Evolutionary conservation across 2,329 filamentous ascomycete genomes (phyloP).

Genomic region (Xylariales sp.): DNA sequence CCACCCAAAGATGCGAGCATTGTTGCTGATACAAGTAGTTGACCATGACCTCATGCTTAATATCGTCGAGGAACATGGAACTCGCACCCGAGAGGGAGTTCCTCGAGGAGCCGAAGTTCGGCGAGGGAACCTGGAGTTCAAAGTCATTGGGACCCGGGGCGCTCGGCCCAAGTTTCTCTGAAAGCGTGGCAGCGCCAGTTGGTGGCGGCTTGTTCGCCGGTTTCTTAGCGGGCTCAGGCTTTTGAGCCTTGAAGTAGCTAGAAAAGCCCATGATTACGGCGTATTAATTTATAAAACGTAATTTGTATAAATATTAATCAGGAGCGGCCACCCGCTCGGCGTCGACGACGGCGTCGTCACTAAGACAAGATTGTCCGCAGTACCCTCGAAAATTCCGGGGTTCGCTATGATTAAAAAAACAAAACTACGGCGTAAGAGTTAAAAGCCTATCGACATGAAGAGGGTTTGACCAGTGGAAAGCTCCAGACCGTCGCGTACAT

Average conservation of each 20-base stretch:
- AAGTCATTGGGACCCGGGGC: slow-evolving; percentile 54
- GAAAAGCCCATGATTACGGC: slow-evolving; percentile 65
- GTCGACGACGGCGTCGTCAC: slow-evolving; percentile 14
- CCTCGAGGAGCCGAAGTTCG: slow-evolving; percentile 62
- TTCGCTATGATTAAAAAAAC: slow-evolving; percentile 1
- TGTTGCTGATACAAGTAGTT: slow-evolving; percentile 86
- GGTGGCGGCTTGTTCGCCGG: slow-evolving; percentile 39
- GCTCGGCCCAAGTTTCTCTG: slow-evolving; percentile 54
- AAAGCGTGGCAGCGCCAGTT: slow-evolving; percentile 44
- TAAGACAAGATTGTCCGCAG: not conserved
- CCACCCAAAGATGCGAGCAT: slow-evolving; percentile 79
- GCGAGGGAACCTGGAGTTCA: slow-evolving; percentile 62
- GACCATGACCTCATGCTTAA: slow-evolving; percentile 85
- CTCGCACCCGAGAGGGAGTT: slow-evolving; percentile 63
- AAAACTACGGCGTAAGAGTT: not conserved
- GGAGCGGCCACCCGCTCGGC: slow-evolving; percentile 30
- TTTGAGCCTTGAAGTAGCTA: slow-evolving; percentile 70
- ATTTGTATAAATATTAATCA: slow-evolving; percentile 11
- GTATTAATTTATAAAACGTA: slow-evolving; percentile 18
- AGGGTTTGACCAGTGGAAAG: not conserved
- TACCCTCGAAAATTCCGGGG: not conserved
- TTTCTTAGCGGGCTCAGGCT: slow-evolving; percentile 52
- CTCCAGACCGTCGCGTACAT: not conserved
- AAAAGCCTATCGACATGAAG: not conserved
- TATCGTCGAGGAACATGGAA: slow-evolving; percentile 73